Evolutionary conservation across 2,329 filamentous ascomycete species (phyloP).

Genomic region (Fusarium cyanostomum): DNA sequence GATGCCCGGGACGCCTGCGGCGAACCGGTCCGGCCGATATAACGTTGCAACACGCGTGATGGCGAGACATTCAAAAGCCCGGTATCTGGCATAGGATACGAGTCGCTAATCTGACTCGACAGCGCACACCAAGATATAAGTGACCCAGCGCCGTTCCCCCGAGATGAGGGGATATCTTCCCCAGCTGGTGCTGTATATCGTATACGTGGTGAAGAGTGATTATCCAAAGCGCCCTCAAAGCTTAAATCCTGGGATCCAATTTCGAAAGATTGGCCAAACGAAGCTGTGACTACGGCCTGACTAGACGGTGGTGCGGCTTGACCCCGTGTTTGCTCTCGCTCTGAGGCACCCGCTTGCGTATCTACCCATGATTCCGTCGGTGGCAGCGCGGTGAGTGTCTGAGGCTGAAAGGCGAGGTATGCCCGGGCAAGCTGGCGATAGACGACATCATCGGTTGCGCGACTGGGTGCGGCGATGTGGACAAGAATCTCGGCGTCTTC

Average conservation of each 20-base stretch:
- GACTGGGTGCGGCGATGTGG: conserved; percentile 63
- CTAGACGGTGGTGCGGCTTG: conserved; percentile 15
- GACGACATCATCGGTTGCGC: conserved; percentile 55
- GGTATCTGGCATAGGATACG: conserved; percentile 54
- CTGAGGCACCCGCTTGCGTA: background rate
- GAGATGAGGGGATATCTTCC: conserved; percentile 9
- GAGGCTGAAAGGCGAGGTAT: conserved; percentile 60
- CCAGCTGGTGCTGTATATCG: conserved; percentile 1
- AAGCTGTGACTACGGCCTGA: conserved; percentile 16
- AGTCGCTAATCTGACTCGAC: conserved; percentile 64
- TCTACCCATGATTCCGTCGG: background rate
- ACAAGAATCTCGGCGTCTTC: conserved; percentile 62
- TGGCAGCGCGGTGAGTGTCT: conserved; percentile 19
- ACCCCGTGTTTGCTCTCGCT: conserved; percentile 5
- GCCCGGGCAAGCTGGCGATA: conserved; percentile 62
- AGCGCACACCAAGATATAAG: conserved; percentile 54
- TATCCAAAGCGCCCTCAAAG: conserved; percentile 57
- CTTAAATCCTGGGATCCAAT: conserved; percentile 54
- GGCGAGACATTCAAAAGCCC: conserved; percentile 53
- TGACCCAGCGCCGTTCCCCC: conserved; percentile 21
- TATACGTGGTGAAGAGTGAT: conserved; percentile 50
- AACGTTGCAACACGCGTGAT: conserved; percentile 60
- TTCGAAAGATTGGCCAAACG: conserved; percentile 38
- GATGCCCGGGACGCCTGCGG: conserved; percentile 40
- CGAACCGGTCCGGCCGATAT: conserved; percentile 48